These are phyloP conservation scores for Annona cherimola DNA, from an alignment of 164 flowering plant species.

Conservation along the genomic window DNA sequence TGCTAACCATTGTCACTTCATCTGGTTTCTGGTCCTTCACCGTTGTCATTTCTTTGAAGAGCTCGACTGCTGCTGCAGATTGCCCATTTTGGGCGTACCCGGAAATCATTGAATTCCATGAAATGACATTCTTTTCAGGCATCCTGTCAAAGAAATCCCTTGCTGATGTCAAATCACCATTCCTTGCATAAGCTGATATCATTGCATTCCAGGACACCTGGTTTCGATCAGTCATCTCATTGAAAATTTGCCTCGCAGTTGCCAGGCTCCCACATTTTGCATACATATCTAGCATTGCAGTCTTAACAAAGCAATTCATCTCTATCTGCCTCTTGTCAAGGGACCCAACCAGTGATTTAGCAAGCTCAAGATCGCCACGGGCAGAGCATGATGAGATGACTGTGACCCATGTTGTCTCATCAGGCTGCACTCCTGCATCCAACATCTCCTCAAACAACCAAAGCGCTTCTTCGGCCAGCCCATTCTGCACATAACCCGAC, in stretches of 20 bases:
- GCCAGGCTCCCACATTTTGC: conserved; percentile 33
- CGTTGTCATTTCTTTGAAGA: conserved; percentile 52
- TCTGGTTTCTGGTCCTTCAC: conserved; percentile 36
- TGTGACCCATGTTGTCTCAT: conserved; percentile 65
- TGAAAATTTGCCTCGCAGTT: conserved; percentile 44
- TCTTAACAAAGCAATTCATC: conserved; percentile 42
- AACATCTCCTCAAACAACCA: conserved; percentile 52
- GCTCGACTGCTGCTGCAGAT: conserved; percentile 45
- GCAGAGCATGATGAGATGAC: conserved; percentile 49
- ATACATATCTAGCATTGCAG: conserved; percentile 34
- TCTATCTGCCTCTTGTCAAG: conserved; percentile 26
- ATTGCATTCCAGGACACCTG: conserved; percentile 69
- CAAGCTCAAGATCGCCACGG: conserved; percentile 41
- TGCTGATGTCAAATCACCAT: conserved; percentile 47
- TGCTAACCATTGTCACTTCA: conserved; percentile 68
- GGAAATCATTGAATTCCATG: conserved; percentile 79
- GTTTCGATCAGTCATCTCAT: conserved; percentile 45
- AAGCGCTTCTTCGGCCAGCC: conserved; percentile 41
- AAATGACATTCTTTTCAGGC: conserved; percentile 51
- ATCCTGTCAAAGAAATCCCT: conserved; percentile 53
- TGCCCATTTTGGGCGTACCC: conserved; percentile 83
- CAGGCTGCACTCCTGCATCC: conserved; percentile 33
- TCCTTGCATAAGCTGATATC: conserved; percentile 60
- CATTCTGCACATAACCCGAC: conserved; percentile 64
- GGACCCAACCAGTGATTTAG: conserved; percentile 39